Percentiles rank a stretch among this genome's conserved stretches.
Evolutionary conservation across 75 land plant species (phyloP).

Genomic region (Gnetum montanum): DNA sequence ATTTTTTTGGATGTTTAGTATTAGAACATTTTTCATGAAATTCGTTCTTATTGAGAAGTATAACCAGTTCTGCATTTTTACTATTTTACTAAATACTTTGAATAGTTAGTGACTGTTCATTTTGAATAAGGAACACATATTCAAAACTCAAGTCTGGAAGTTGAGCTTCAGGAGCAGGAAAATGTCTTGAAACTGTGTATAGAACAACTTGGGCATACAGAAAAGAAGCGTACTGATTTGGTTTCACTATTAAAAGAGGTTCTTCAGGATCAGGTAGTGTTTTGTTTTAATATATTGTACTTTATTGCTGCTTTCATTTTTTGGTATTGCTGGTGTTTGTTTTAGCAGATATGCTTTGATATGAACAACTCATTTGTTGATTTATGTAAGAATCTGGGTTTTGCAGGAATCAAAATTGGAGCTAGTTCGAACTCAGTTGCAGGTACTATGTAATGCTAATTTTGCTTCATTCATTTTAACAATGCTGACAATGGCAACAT

Average conservation of each 20-base stretch:
- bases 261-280: constrained; percentile 69
- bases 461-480: too few species aligned
- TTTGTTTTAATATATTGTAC: background rate
- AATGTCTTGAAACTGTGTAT: constrained; percentile 39
- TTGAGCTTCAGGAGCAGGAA: constrained; percentile 61
- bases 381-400: background rate
- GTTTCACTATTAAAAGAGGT: constrained; percentile 60
- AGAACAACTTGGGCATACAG: constrained; percentile 60
- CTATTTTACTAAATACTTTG: too few species aligned
- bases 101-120: too few species aligned
- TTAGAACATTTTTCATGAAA: too few species aligned
- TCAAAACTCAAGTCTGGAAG: constrained; percentile 27
- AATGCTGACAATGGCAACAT: too few species aligned
- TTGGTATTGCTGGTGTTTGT: background rate
- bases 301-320: background rate
- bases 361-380: too few species aligned
- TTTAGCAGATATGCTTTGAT: background rate
- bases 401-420: constrained; percentile 78
- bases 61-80: too few species aligned
- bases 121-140: constrained; percentile 22
- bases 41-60: too few species aligned
- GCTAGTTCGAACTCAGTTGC: constrained; percentile 52
- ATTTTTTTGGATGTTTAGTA: too few species aligned
- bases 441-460: too few species aligned
- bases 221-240: constrained; percentile 49